These are phyloP conservation scores for Candida stauntonica DNA, from an alignment of 805 yeast species.

Conservation along the genomic window DNA sequence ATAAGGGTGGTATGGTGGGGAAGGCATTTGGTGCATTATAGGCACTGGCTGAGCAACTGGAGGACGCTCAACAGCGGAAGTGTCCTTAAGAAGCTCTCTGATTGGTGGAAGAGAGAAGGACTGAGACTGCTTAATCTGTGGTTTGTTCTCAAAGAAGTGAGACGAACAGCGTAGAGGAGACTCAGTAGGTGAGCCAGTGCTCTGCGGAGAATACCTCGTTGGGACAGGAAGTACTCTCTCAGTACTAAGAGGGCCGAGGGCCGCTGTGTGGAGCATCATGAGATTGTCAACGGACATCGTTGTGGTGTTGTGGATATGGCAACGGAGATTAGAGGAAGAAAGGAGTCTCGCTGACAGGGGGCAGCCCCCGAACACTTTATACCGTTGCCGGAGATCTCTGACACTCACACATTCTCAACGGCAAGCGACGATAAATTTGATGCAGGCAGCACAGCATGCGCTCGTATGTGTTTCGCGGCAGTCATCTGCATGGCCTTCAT, in stretches of 20 bases:
- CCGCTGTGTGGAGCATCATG: constrained; percentile 12
- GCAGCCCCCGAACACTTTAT: too few species aligned
- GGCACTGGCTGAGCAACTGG: constrained; percentile 4
- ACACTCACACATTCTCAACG: not conserved
- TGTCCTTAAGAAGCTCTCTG: constrained; percentile 16
- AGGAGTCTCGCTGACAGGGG: too few species aligned
- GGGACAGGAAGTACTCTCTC: constrained; percentile 22
- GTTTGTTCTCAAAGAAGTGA: constrained; percentile 7
- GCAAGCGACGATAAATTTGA: not conserved
- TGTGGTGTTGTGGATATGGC: too few species aligned
- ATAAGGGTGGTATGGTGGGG: constrained; percentile 6
- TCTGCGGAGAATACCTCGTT: constrained; percentile 13
- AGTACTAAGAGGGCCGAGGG: constrained; percentile 6
- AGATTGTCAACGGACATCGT: constrained; percentile 14
- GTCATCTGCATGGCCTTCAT: not conserved
- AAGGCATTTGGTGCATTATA: constrained; percentile 2
- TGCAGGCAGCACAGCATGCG: not conserved
- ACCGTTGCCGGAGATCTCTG: not conserved
- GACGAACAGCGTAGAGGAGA: too few species aligned
- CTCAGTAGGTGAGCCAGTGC: not conserved
- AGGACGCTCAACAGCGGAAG: constrained; percentile 1
- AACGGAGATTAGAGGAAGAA: too few species aligned
- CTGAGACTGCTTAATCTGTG: constrained; percentile 8
- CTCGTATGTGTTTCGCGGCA: not conserved
- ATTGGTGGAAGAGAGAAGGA: constrained; percentile 19